phyloP scores from a whole-genome alignment of 306 rosid species.

The Leucaena leucocephala region DNA sequence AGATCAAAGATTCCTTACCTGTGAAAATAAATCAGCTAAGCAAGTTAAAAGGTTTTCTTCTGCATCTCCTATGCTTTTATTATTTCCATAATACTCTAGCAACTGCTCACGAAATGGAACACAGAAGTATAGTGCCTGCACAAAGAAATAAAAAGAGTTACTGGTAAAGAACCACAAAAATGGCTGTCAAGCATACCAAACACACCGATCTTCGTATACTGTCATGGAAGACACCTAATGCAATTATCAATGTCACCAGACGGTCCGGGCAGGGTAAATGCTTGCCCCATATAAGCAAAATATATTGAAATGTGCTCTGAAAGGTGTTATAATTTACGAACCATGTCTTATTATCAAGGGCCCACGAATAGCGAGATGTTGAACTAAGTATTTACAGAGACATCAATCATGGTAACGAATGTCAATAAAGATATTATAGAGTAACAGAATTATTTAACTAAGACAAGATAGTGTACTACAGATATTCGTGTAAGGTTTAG shows the following conservation, averaged over 20 bases:
- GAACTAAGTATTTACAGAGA: background rate
- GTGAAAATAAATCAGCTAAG: slow-evolving; percentile 93
- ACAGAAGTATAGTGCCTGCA: slow-evolving; percentile 96
- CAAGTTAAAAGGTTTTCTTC: slow-evolving; percentile 99
- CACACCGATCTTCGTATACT: slow-evolving; percentile 7
- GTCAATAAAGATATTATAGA: slow-evolving; percentile 2
- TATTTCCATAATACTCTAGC: slow-evolving; percentile 80
- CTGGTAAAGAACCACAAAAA: slow-evolving; percentile 26
- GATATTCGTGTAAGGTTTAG: background rate
- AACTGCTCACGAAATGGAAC: slow-evolving; percentile 98
- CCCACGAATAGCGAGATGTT: background rate
- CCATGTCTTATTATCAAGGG: slow-evolving; percentile 16
- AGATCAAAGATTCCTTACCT: slow-evolving; percentile 59
- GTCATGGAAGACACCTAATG: slow-evolving; percentile 17
- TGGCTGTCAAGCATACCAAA: slow-evolving; percentile 10
- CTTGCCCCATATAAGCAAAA: background rate
- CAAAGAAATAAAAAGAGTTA: slow-evolving; percentile 25
- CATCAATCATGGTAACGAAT: background rate
- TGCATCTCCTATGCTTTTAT: slow-evolving; percentile 65
- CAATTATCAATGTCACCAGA: slow-evolving; percentile 8
- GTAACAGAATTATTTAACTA: background rate
- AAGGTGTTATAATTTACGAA: background rate
- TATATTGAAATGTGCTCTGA: background rate
- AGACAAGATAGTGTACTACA: background rate
- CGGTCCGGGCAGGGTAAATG: background rate